Base-by-base conservation (phyloP, 352 stramenopile species). In the Globisporangium iwayamae region DNA sequence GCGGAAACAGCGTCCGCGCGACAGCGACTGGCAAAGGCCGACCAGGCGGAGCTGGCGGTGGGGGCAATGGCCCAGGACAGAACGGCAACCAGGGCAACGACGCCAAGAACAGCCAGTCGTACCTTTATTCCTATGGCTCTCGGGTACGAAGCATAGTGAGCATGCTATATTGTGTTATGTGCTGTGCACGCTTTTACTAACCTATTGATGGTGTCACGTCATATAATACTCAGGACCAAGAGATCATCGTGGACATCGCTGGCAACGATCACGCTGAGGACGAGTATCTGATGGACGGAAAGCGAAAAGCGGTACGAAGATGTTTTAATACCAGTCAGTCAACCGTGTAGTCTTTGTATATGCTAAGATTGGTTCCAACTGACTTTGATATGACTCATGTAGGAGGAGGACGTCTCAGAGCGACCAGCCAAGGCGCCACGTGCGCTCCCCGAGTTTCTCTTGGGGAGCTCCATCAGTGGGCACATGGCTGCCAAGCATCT, bases 211-310 rank as follows among this genome's bases (percentile, higher is more conserved):
- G 18, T 7, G 30, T 14, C 9, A 13, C 7, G n/a, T 41, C 5
- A 11, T 0, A 20, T 13, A 14, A 28, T 5, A 14, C 13, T 7
- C 53, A 80, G 69, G 86, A 92, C n/a, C 74, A 90, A 63, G 83
- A 95, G 58, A 95, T 95, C 62, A 84, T 95, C 22, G 84, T 95
- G 43, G 86, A 95, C 63, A 95, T 95, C 56, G 83, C 79, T 45
- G 81, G 79, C 7, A 91, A 83, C 32, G 77, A 91, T 60, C 78
- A 90, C 54, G 72, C 64, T 9, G 84, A 92, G 28, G 84, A 95
- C 56, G 86, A 95, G 53, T 95, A 95, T 70, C 69, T 93, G 60
- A 76, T 85, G 18, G 84, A 89, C 48, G 67, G 77, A 53, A 90
- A 93, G 34, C 65, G 79, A 13, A 92, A 94, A 70, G 65, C 68